phyloP scores from a whole-genome alignment of 2,329 filamentous ascomycete species.

The Penicillium frequentans region DNA sequence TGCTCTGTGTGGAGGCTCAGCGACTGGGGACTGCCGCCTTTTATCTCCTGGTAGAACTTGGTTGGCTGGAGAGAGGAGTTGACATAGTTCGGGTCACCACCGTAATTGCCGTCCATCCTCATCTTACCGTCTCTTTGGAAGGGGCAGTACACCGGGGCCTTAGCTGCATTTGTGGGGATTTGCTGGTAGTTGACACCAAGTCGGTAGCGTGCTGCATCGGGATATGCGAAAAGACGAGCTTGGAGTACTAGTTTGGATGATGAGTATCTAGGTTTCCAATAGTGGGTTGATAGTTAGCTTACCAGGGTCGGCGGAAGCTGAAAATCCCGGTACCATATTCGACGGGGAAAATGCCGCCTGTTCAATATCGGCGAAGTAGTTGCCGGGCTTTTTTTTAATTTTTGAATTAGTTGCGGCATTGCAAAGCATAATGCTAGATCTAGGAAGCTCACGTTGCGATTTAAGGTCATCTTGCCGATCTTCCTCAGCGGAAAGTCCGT shows the following conservation, averaged over 20 bases:
- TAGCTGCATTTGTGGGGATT: conserved; percentile 41
- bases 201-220: conserved; percentile 51
- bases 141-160: conserved; percentile 50
- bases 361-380: conserved; percentile 68
- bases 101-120: conserved; percentile 54
- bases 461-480: conserved; percentile 74
- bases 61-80: conserved; percentile 28
- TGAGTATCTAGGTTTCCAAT: no score
- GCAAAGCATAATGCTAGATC: no score
- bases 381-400: conserved; percentile 38
- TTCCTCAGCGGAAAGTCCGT: conserved; percentile 70
- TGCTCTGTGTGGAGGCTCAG: conserved; percentile 27
- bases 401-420: no score
- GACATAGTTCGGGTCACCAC: conserved; percentile 58
- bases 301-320: conserved; percentile 61
- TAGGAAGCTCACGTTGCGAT: conserved; percentile 39
- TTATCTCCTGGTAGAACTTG: conserved; percentile 15
- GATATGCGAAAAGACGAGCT: conserved; percentile 61
- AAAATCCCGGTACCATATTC: conserved; percentile 64
- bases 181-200: conserved; percentile 45
- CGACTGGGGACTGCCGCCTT: conserved; percentile 5
- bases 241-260: conserved; percentile 51
- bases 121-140: conserved; percentile 46
- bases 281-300: background rate
- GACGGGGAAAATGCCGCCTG: conserved; percentile 67